Conservation (phyloP, 2,329 filamentous ascomycete species). For the Aspergillus pseudoterreus region DNA sequence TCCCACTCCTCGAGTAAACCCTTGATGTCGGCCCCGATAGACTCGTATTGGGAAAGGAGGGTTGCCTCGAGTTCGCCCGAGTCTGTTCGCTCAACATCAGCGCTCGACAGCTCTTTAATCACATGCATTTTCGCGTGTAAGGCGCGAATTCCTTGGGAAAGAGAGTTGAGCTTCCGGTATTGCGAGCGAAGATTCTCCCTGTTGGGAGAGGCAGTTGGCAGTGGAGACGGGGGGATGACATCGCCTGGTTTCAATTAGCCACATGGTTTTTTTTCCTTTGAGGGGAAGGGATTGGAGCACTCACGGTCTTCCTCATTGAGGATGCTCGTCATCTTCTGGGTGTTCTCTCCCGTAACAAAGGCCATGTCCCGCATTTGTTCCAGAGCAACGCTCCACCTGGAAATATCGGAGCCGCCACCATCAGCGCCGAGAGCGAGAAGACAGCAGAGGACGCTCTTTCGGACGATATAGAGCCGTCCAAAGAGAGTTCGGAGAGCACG, state of each 20-base stretch:
- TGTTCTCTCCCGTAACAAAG: constrained; percentile 58
- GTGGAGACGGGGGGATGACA: constrained; percentile 50
- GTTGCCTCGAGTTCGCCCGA: constrained; percentile 69
- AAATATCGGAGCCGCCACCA: constrained; percentile 70
- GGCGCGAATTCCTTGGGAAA: constrained; percentile 85
- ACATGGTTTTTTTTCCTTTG: not conserved
- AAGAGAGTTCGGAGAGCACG: constrained; percentile 78
- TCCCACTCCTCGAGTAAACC: constrained; percentile 82
- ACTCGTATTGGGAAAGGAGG: constrained; percentile 87
- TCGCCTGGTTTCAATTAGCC: constrained; percentile 28
- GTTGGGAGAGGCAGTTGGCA: constrained; percentile 66
- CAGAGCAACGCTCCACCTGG: constrained; percentile 73
- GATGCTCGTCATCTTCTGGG: constrained; percentile 63
- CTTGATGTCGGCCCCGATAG: constrained; percentile 82
- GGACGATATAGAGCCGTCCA: constrained; percentile 72
- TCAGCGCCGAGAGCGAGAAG: constrained; percentile 81
- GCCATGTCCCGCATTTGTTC: constrained; percentile 69
- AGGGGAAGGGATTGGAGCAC: constrained; percentile 25
- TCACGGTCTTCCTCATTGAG: constrained; percentile 76
- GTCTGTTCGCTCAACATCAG: constrained; percentile 68
- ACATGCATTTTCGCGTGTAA: constrained; percentile 94
- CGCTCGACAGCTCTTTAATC: constrained; percentile 82
- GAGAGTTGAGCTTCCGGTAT: constrained; percentile 78
- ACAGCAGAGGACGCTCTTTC: constrained; percentile 85
- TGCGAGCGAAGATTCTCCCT: constrained; percentile 82